Percentiles rank a stretch among this genome's conserved stretches.
Evolutionary conservation across 495 filamentous ascomycete species (phyloP).

Genomic region (Glarea lozoyensis): DNA sequence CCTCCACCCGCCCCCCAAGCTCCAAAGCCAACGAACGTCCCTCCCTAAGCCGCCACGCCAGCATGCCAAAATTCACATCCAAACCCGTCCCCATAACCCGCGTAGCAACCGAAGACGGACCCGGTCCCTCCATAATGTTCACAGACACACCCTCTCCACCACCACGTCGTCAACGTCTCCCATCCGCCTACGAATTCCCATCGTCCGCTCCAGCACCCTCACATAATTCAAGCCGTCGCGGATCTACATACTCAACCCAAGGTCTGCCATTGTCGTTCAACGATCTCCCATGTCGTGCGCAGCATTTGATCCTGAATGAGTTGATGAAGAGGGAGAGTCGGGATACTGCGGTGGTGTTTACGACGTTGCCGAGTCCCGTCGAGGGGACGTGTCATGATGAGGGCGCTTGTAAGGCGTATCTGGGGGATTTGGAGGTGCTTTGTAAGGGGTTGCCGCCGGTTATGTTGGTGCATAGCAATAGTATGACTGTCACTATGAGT

Average conservation of each 20-base stretch:
- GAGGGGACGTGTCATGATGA: slow-evolving; percentile 66
- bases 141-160: slow-evolving; percentile 35
- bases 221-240: slow-evolving; percentile 17
- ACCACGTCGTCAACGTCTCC: slow-evolving; percentile 12
- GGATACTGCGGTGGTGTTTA: slow-evolving; percentile 76
- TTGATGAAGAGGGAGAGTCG: slow-evolving; percentile 60
- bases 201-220: slow-evolving; percentile 6
- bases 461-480: slow-evolving; percentile 78
- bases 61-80: slow-evolving; percentile 55
- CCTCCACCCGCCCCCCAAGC: neutral
- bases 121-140: slow-evolving; percentile 75
- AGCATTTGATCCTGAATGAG: slow-evolving; percentile 81
- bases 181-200: slow-evolving; percentile 13
- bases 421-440: slow-evolving; percentile 68
- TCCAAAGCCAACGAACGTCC: no score
- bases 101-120: slow-evolving; percentile 53
- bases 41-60: slow-evolving; percentile 41
- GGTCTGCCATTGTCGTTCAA: slow-evolving; percentile 70
- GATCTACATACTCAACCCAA: slow-evolving; percentile 53
- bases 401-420: slow-evolving; percentile 58
- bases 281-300: slow-evolving; percentile 71
- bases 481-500: slow-evolving; percentile 77
- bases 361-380: slow-evolving; percentile 67
- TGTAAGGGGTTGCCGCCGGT: slow-evolving; percentile 60
- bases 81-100: slow-evolving; percentile 66